Evolutionary conservation across 768 basidiomycete species (phyloP).

Genomic region (Leucocoprinus leucothites): DNA sequence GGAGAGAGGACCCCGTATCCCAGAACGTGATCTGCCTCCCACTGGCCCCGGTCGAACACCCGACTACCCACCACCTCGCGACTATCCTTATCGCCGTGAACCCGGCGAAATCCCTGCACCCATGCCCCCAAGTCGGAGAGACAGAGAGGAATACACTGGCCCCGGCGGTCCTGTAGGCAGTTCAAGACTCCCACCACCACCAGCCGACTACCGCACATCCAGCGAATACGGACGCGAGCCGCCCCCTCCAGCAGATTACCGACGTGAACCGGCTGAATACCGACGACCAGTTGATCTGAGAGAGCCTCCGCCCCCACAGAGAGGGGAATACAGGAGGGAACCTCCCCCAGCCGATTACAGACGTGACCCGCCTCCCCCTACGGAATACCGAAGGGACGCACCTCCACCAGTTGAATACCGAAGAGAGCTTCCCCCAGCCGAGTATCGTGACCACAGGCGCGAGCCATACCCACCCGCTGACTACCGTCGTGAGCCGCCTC

Average conservation of each 20-base stretch:
- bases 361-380: background rate
- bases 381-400: conserved; percentile 4
- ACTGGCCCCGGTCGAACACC: conserved; percentile 4
- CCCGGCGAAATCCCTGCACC: conserved; percentile 8
- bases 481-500: conserved; percentile 9
- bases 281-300: background rate
- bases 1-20: conserved; percentile 5
- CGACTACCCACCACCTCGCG: conserved; percentile 9
- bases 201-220: conserved; percentile 4
- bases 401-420: conserved; percentile 1
- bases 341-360: background rate
- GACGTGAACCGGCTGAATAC: background rate
- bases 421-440: conserved; percentile 5
- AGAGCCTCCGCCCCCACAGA: background rate
- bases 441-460: conserved; percentile 11
- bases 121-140: conserved; percentile 3
- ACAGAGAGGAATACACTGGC: conserved; percentile 8
- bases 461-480: conserved; percentile 7
- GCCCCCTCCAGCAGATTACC: background rate
- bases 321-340: conserved; percentile 1
- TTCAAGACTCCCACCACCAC: conserved; percentile 2
- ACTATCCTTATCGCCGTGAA: conserved; percentile 10
- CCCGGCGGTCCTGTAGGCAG: background rate
- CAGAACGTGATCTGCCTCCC: conserved; percentile 8
- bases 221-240: conserved; percentile 9